Evolutionary conservation across 352 stramenopile species (phyloP).

Genomic region (Phytopythium helicoides): DNA sequence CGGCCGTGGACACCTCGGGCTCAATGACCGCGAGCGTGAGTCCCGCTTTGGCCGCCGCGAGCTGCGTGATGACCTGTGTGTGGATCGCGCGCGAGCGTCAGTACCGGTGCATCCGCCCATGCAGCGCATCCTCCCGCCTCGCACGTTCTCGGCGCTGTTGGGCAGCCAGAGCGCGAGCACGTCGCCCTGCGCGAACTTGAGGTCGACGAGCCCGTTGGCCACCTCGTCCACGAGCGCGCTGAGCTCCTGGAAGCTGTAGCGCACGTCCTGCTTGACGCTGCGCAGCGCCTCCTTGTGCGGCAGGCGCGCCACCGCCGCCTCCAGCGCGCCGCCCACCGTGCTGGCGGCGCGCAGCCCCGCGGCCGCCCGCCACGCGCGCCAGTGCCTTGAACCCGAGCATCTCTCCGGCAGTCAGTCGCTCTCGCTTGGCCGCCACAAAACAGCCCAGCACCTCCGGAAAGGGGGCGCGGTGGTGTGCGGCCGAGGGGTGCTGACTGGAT

Average conservation of each 20-base stretch:
- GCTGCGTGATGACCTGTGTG: slow-evolving; percentile 62
- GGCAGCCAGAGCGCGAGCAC: slow-evolving; percentile 84
- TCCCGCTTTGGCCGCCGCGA: slow-evolving; percentile 80
- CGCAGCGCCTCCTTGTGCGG: slow-evolving; percentile 87
- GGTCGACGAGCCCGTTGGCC: slow-evolving; percentile 70
- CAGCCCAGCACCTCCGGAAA: neutral
- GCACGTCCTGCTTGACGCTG: slow-evolving; percentile 80
- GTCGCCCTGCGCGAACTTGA: slow-evolving; percentile 68
- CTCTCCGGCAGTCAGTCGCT: slow-evolving; percentile 2
- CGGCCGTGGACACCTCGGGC: slow-evolving; percentile 58
- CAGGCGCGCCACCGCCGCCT: slow-evolving; percentile 72
- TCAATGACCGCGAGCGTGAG: slow-evolving; percentile 84
- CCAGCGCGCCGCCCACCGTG: slow-evolving; percentile 64
- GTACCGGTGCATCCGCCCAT: too few relatives aligned
- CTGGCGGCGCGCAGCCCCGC: slow-evolving; percentile 39
- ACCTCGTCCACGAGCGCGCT: slow-evolving; percentile 68
- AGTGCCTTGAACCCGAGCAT: slow-evolving; percentile 72
- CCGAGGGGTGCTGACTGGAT: too few relatives aligned
- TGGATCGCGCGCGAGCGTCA: too few relatives aligned
- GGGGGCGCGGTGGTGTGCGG: too few relatives aligned
- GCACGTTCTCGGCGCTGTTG: slow-evolving; percentile 78
- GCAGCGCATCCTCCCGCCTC: too few relatives aligned
- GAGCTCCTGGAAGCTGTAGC: slow-evolving; percentile 87
- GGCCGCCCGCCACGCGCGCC: slow-evolving; percentile 24
- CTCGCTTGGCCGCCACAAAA: slow-evolving; percentile 3